phyloP scores from a whole-genome alignment of 2,329 filamentous ascomycete species.

The Verticillium klebahnii region DNA sequence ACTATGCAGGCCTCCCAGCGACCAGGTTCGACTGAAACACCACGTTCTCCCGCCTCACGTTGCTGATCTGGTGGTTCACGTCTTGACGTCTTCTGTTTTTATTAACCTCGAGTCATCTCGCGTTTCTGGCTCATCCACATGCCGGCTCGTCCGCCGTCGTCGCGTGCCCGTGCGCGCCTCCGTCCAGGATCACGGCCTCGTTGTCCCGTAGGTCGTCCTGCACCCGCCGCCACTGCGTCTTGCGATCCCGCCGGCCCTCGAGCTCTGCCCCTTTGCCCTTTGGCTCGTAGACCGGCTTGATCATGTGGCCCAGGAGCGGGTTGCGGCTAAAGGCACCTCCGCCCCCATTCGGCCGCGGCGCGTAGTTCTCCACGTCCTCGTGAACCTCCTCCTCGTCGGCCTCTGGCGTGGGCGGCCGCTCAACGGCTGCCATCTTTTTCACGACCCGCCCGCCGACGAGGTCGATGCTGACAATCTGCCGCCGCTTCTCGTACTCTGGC shows the following conservation, averaged over 20 bases:
- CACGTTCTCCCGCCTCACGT: background rate
- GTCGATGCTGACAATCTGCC: conserved; percentile 80
- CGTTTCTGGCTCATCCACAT: conserved; percentile 25
- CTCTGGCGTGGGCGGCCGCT: conserved; percentile 52
- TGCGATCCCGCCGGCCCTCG: conserved; percentile 36
- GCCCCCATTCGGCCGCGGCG: conserved; percentile 3
- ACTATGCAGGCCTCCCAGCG: background rate
- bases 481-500: conserved; percentile 85
- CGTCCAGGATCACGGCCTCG: conserved; percentile 54
- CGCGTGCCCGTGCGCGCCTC: conserved; percentile 42
- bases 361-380: conserved; percentile 21
- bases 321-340: conserved; percentile 65
- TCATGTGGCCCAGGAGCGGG: conserved; percentile 59
- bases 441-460: conserved; percentile 74
- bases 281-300: conserved; percentile 56
- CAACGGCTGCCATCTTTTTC: conserved; percentile 61
- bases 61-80: background rate
- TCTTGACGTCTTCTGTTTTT: background rate
- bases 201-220: conserved; percentile 58
- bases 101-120: no score
- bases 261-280: conserved; percentile 45
- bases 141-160: conserved; percentile 31
- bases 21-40: background rate
- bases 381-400: conserved; percentile 28
- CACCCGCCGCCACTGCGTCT: conserved; percentile 51